Base-by-base conservation (phyloP, 306 rosid species). In the Leucaena leucocephala region DNA sequence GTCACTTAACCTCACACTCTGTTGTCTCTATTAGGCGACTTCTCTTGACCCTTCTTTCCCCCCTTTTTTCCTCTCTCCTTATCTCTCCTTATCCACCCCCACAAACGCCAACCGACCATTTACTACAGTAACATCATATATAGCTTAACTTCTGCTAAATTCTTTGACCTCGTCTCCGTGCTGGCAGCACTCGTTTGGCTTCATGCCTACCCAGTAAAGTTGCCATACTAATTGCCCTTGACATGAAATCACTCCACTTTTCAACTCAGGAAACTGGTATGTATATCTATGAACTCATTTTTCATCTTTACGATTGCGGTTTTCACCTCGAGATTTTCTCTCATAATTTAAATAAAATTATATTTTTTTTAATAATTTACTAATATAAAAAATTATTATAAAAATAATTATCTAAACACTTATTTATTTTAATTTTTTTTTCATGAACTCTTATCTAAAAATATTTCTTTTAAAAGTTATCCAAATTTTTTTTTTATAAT, bases 11-110 rank as follows among this genome's bases (percentile, higher is more conserved):
- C 70, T 77, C 71, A 80, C 80, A 27, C 33, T 14, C 7, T 11
- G 80, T 89, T 87, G 97, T 83, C 84, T 40, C 15, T 78, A 80
- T 86, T 83, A 83, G 89, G 89, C 90, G 79, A 71, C 78, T 44
- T 52, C 33, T 63, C 57, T 82, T 82, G 83, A 86, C 55, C 91
- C 78, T 82, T 80, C 1, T 27, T 27, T 27, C 27, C 27, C 27
- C 27, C 27, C 27, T 27, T 27, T 27, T 27, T 27, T 27, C 77
- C 7, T 14, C 15, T 44, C 58, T 64, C 82, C 85, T 88, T 83
- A 76, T 85, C 81, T 27, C 27, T 75, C 85, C 87, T 84, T 68
- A 78, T 85, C 84, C 75, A 10, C n/a, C 36, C 22, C 19, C n/a
- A 74, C 27, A 58, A 27, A 3, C 17, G 19, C 8, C 27, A 19